Base-by-base conservation (phyloP, 257 asterid genomes). In the Hygrophila difformis region DNA sequence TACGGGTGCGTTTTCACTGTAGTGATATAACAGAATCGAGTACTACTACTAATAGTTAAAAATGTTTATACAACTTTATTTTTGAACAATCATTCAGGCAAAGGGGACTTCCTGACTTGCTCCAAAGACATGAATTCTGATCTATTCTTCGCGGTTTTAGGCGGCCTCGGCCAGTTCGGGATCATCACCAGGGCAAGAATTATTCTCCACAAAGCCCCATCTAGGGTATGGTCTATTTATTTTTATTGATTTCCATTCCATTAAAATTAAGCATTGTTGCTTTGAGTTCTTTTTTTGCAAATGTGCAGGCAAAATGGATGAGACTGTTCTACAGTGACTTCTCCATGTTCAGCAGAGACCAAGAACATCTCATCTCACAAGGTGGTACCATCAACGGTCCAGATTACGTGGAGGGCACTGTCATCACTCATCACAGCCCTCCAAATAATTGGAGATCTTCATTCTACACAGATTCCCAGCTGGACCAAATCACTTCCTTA, bases 141-240 rank as follows among this genome's bases (percentile, higher is more conserved):
- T 40, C 63, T 77, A 0, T 77, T 74, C 47, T 74, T 47, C 44
- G 72, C 71, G 38, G 87, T 74, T 44, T 60, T 77, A n/a, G 87
- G 87, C 11, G 87, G 87, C 9, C 63, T 77, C 1, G 87, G 87
- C n/a, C 86, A 73, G 56, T 77, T 77, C 38, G 86, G 86, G 40
- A 67, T 77, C 55, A 77, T 77, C 17, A 65, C 73, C 0, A 68
- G 79, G 31, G 87, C 87, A 39, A 67, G 87, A 66, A 77, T 77
- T 17, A 39, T 62, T 17, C 63, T 74, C 1, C 49, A 63, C 0
- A 74, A 62, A 57, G 75, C 82, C 33, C 87, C 87, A 35, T 49
- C 70, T 9, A 62, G 70, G 47, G 87, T 77, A 64, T n/a, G n/a
- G n/a, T n/a, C n/a, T n/a, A n/a, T n/a, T n/a, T n/a, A n/a, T n/a